Conservation (phyloP, 1,139 yeast genomes). For the Blastobotrys apis region DNA sequence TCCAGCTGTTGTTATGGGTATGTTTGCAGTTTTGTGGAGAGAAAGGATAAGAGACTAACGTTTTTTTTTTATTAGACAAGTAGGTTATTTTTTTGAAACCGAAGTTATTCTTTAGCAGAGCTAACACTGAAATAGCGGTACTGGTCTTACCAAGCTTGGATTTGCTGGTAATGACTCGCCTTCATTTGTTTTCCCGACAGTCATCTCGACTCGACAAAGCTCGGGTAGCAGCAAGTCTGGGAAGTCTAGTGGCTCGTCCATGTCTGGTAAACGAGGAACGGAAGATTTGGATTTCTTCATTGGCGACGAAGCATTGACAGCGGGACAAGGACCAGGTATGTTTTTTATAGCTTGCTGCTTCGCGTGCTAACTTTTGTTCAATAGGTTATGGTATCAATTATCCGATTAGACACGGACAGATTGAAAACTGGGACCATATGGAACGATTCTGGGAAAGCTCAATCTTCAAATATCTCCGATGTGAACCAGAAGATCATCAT, state of each 20-base stretch:
- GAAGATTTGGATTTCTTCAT: constrained; percentile 93
- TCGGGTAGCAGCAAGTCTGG: constrained; percentile 39
- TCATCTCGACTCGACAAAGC: constrained; percentile 73
- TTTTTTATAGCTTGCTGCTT: no score
- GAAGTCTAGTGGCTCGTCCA: constrained; percentile 8
- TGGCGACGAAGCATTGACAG: constrained; percentile 90
- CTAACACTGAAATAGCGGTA: constrained; percentile 56
- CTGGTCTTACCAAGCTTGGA: constrained; percentile 95
- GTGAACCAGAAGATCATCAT: constrained; percentile 98
- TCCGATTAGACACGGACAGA: constrained; percentile 96
- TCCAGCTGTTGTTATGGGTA: constrained; percentile 95
- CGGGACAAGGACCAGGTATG: constrained; percentile 68
- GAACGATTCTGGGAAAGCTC: constrained; percentile 98
- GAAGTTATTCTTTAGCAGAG: neutral
- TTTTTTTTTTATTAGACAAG: neutral
- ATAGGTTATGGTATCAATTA: constrained; percentile 74
- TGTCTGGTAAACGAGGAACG: constrained; percentile 66
- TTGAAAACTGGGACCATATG: constrained; percentile 99
- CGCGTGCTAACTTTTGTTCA: constrained; percentile 1
- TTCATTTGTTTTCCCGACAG: constrained; percentile 95
- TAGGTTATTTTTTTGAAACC: neutral
- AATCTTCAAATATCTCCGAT: constrained; percentile 88
- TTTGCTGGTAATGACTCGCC: constrained; percentile 99
- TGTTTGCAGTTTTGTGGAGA: constrained; percentile 2
- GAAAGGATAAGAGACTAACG: neutral